phyloP scores from a whole-genome alignment of 345 rosid species.

The Linum tenue region DNA sequence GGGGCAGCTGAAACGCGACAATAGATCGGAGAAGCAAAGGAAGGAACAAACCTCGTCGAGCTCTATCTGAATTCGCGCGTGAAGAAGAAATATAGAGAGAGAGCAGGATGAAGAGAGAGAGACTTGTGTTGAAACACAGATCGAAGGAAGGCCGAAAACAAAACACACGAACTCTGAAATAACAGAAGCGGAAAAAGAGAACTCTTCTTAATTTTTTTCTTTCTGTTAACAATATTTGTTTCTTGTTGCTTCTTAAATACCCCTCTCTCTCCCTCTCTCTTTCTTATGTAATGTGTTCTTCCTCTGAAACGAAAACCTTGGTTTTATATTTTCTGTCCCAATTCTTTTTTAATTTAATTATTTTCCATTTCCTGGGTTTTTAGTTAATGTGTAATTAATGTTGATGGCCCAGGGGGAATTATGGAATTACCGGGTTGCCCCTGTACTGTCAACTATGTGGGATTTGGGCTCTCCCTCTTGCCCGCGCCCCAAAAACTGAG shows the following conservation, averaged over 20 bases:
- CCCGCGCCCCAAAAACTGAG: neutral
- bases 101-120: conserved; percentile 12
- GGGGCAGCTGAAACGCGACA: neutral
- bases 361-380: neutral
- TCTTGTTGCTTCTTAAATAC: neutral
- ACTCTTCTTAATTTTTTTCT: conserved; percentile 5
- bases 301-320: conserved; percentile 42
- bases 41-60: conserved; percentile 2
- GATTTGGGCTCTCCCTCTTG: neutral
- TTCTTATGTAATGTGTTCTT: conserved; percentile 3
- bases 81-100: conserved; percentile 5
- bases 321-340: conserved; percentile 15
- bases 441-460: neutral
- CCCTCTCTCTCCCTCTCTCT: conserved; percentile 22
- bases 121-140: conserved; percentile 19
- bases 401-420: neutral
- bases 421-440: conserved; percentile 11
- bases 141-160: conserved; percentile 23
- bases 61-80: conserved; percentile 10
- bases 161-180: conserved; percentile 2
- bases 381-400: too few relatives aligned
- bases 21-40: conserved; percentile 33
- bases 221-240: neutral
- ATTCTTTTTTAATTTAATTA: neutral
- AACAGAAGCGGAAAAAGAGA: conserved; percentile 17